phyloP scores from a whole-genome alignment of 768 basidiomycete species.

The Tricholoma furcatifolium region DNA sequence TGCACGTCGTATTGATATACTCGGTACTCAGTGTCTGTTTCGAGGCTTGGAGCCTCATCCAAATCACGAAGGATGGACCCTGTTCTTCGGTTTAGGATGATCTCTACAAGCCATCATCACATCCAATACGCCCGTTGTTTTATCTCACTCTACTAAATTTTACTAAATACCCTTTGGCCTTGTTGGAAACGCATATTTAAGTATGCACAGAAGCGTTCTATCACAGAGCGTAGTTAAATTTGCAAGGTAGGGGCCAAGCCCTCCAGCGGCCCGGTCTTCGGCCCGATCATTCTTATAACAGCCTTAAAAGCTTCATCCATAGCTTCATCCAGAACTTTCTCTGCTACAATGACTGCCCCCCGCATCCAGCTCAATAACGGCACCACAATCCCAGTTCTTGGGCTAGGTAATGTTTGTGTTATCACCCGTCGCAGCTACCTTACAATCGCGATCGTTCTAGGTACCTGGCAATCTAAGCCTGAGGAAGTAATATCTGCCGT shows the following conservation, averaged over 20 bases:
- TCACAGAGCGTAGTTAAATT: too few species aligned
- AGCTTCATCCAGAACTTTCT: background rate
- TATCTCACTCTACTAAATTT: too few species aligned
- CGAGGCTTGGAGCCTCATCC: constrained; percentile 52
- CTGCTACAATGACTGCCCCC: constrained; percentile 12
- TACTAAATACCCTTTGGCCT: too few species aligned
- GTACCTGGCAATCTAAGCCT: constrained; percentile 79
- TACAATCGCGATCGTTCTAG: constrained; percentile 29
- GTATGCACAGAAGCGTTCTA: too few species aligned
- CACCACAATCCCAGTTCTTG: constrained; percentile 51
- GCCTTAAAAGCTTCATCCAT: constrained; percentile 1
- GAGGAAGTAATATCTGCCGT: constrained; percentile 76
- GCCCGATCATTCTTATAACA: background rate
- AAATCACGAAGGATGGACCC: constrained; percentile 45
- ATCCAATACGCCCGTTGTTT: too few species aligned
- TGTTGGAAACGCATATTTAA: too few species aligned
- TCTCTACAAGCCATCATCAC: background rate
- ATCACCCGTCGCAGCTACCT: background rate
- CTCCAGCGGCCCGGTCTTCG: background rate
- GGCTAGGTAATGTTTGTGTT: constrained; percentile 44
- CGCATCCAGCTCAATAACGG: constrained; percentile 64
- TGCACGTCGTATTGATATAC: constrained; percentile 42
- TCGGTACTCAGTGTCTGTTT: constrained; percentile 48
- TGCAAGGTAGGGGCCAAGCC: too few species aligned
- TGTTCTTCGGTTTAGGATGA: constrained; percentile 23